Base-by-base conservation (phyloP, 148 eudicot species). In the Vaccinium myrtillus region DNA sequence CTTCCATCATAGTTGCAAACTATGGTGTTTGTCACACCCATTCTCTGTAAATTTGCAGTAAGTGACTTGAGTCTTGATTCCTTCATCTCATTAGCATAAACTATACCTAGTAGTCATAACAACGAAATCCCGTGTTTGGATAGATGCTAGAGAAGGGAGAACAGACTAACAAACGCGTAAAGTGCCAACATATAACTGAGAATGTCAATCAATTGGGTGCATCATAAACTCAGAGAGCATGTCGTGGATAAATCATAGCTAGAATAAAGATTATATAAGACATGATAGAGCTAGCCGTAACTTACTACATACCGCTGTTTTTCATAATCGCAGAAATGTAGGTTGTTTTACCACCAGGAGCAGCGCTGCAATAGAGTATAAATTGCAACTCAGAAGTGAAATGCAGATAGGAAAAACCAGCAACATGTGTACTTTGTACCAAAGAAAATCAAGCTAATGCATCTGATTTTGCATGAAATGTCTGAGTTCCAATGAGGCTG, bases 341-440 rank as follows among this genome's bases (percentile, higher is more conserved):
- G 53, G 98, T 95, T 58, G 99, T 93, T 91, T 97, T 96, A 65
- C 99, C 99, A 87, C 99, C 99, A 84, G 99, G 99, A 81, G 99
- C 98, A 88, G 99, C 99, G 75, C 98, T 95, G 89, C 84, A 91
- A 83, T 74, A 74, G 73, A 83, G 32, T 4, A 63, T 8, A 76
- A 81, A 69, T n/a, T 56, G 46, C 21, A 54, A 77, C 23, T 71
- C 78, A 82, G 59, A 43, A 43, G 43, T 53, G 23, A 75, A 63
- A 50, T 25, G 63, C 56, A 79, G 11, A 73, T 13, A 65, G 46
- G n/a, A 71, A 83, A 23, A 73, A 77, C 11, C 46, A 39, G 4
- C 43, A 5, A 43, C 46, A 43, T 43, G 46, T 43, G 46, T 67
- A 67, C 36, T 23, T 36, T 67, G 15, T 30, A 25, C 32, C 36